phyloP scores from a whole-genome alignment of 768 basidiomycete genomes.

The Hygrocybe punicea region DNA sequence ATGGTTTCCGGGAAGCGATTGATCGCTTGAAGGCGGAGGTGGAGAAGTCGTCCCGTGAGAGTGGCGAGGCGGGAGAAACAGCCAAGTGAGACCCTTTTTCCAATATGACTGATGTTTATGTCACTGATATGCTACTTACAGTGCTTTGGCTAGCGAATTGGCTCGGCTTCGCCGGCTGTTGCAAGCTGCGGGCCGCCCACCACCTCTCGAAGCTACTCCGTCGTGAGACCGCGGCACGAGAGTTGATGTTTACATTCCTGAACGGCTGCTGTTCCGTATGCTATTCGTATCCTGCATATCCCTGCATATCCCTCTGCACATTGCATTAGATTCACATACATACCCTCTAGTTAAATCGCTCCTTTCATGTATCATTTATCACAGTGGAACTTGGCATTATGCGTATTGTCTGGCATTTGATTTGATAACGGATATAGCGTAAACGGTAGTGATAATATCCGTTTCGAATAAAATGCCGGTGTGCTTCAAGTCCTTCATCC shows the following conservation, averaged over 20 bases:
- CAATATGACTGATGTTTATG: slow-evolving; percentile 9
- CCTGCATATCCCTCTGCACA: too few relatives aligned
- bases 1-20: slow-evolving; percentile 58
- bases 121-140: slow-evolving; percentile 22
- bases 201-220: background rate
- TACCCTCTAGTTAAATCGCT: too few relatives aligned
- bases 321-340: too few relatives aligned
- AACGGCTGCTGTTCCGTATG: background rate
- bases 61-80: slow-evolving; percentile 55
- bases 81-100: slow-evolving; percentile 49
- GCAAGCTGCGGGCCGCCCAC: slow-evolving; percentile 33
- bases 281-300: background rate
- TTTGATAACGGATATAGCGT: background rate
- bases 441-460: too few relatives aligned
- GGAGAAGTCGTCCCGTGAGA: slow-evolving; percentile 51
- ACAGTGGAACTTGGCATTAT: background rate
- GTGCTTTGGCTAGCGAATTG: slow-evolving; percentile 60
- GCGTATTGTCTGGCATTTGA: too few relatives aligned
- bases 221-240: background rate
- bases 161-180: slow-evolving; percentile 70
- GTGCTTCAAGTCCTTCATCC: too few relatives aligned
- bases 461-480: background rate
- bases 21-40: slow-evolving; percentile 49
- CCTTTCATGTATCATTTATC: too few relatives aligned
- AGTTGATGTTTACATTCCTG: too few relatives aligned